A percentile compares a stretch with the other conserved stretches of the same genome.
These are phyloP conservation scores for Senna tora DNA, from an alignment of 306 rosid species.

Conservation along the genomic window DNA sequence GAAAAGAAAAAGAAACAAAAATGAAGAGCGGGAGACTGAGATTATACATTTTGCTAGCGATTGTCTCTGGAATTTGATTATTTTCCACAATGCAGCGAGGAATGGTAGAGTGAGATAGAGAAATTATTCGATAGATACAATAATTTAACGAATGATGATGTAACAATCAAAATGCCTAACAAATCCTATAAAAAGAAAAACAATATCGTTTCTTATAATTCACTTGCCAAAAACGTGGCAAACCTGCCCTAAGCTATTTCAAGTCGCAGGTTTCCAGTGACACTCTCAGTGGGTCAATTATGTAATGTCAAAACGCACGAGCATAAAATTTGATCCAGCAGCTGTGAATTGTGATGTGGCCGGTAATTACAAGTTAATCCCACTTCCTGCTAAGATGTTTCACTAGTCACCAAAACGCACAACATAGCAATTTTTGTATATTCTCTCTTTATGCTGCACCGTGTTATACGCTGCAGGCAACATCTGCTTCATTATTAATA, in stretches of 20 bases:
- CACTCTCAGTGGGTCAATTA: background rate
- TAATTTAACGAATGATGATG: background rate
- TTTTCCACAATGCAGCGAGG: background rate
- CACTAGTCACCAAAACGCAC: slow-evolving; percentile 7
- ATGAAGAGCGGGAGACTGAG: background rate
- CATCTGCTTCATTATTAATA: slow-evolving; percentile 48
- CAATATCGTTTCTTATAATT: slow-evolving; percentile 12
- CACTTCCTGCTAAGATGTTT: slow-evolving; percentile 25
- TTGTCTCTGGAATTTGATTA: background rate
- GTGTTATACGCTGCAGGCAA: slow-evolving; percentile 58
- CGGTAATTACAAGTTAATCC: slow-evolving; percentile 12
- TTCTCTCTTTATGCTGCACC: slow-evolving; percentile 29
- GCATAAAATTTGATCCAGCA: slow-evolving; percentile 33
- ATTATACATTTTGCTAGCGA: background rate
- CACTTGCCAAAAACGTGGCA: slow-evolving; percentile 17
- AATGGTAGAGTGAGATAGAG: background rate
- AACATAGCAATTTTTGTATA: slow-evolving; percentile 1
- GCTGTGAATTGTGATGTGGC: background rate
- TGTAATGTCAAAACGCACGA: slow-evolving; percentile 21
- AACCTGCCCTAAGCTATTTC: slow-evolving; percentile 13
- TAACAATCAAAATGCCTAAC: background rate
- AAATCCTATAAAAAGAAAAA: background rate
- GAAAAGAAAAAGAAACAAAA: background rate
- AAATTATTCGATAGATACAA: background rate
- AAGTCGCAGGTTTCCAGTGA: slow-evolving; percentile 17